Conservation (phyloP, 805 yeast species). For the Blastobotrys americana region DNA sequence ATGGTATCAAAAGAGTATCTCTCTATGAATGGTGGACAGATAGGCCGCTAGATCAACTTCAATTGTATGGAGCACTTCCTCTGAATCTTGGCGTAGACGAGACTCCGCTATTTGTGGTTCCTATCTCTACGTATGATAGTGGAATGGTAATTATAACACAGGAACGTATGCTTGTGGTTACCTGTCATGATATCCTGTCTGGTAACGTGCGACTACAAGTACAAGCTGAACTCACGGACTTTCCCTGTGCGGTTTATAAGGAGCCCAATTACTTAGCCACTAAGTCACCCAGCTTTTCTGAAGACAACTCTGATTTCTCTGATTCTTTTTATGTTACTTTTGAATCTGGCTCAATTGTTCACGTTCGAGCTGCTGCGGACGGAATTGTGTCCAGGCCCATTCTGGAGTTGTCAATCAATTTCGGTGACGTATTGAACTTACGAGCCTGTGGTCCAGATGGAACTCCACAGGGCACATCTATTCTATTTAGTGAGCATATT, state of each 20-base stretch:
- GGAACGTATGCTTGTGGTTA: conserved; percentile 33
- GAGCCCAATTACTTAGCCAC: conserved; percentile 5
- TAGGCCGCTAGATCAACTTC: conserved; percentile 1
- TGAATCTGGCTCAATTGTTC: conserved; percentile 18
- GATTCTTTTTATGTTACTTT: conserved; percentile 23
- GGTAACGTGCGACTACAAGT: conserved; percentile 37
- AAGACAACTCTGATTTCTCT: not conserved
- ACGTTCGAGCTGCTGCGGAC: not conserved
- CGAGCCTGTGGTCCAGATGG: conserved; percentile 19
- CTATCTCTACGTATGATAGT: conserved; percentile 26
- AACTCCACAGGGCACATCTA: conserved; percentile 6
- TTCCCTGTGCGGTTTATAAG: conserved; percentile 37
- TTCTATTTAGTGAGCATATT: conserved; percentile 7
- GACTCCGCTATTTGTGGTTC: conserved; percentile 39
- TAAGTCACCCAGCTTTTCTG: not conserved
- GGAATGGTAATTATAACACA: conserved; percentile 37
- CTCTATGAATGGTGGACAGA: conserved; percentile 16
- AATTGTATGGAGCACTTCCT: conserved; percentile 17
- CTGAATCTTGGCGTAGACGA: conserved; percentile 37
- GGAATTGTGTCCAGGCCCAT: conserved; percentile 21
- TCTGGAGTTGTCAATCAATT: conserved; percentile 23
- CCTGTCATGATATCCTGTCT: conserved; percentile 41
- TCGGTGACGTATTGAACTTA: conserved; percentile 29
- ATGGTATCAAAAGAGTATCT: conserved; percentile 1
- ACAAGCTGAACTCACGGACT: conserved; percentile 19